Evolutionary conservation across 805 yeast genomes (phyloP).

Genomic region (fission yeast (Schizosaccharomyces pombe)): DNA sequence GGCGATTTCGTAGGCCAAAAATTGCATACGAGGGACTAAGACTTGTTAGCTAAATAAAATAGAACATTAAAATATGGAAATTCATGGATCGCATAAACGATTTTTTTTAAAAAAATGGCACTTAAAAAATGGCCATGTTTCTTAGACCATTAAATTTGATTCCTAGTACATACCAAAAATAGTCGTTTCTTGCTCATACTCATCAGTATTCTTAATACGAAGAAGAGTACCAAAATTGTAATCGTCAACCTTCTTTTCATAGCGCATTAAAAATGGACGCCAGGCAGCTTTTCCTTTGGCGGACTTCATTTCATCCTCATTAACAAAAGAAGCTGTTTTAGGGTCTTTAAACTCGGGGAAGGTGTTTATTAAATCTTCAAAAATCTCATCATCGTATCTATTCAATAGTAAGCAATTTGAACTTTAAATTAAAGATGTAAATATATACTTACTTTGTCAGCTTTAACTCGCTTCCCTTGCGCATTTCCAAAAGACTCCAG

Average conservation of each 20-base stretch:
- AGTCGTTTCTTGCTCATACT: conserved; percentile 63
- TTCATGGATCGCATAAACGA: background rate
- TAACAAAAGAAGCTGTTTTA: conserved; percentile 30
- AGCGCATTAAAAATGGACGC: conserved; percentile 67
- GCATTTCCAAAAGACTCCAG: conserved; percentile 53
- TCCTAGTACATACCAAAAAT: conserved; percentile 41
- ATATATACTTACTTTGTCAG: conserved; percentile 14
- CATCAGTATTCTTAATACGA: conserved; percentile 46
- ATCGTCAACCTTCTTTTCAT: conserved; percentile 63
- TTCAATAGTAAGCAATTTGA: conserved; percentile 5
- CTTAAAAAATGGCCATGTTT: too few species aligned
- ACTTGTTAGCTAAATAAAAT: background rate
- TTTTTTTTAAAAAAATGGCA: too few species aligned
- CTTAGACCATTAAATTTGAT: too few species aligned
- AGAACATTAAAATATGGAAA: background rate
- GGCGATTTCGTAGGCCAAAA: conserved; percentile 80
- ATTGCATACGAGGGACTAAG: conserved; percentile 57
- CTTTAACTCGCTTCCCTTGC: conserved; percentile 60
- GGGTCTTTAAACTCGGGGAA: conserved; percentile 72
- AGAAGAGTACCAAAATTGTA: conserved; percentile 86
- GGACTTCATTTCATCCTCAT: conserved; percentile 66
- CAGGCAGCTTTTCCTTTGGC: conserved; percentile 63
- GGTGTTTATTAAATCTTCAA: conserved; percentile 24
- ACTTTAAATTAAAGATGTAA: background rate
- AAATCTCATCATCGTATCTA: conserved; percentile 18